Evolutionary conservation across 495 filamentous ascomycete species (phyloP).

Genomic region (Hypoxylon fuscum): DNA sequence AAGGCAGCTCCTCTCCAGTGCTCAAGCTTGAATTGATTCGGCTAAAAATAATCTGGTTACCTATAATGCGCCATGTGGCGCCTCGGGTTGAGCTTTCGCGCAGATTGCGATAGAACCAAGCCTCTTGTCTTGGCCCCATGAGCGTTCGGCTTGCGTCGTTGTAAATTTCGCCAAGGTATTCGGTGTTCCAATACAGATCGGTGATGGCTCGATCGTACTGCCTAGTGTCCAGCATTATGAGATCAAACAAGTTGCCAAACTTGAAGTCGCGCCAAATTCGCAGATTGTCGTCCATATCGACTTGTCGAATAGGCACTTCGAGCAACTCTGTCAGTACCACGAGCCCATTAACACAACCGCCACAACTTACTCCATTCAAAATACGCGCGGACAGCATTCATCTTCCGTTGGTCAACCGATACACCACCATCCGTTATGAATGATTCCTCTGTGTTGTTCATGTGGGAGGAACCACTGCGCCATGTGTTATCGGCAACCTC

Average conservation of each 20-base stretch:
- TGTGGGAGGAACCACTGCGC: conserved; percentile 58
- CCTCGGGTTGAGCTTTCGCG: conserved; percentile 59
- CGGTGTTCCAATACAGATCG: conserved; percentile 61
- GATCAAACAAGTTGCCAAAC: conserved; percentile 67
- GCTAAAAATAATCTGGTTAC: conserved; percentile 71
- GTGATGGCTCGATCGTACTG: conserved; percentile 67
- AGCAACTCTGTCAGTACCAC: background rate
- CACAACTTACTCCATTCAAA: conserved; percentile 68
- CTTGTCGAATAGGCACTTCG: conserved; percentile 56
- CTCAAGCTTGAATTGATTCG: conserved; percentile 59
- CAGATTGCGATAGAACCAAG: conserved; percentile 69
- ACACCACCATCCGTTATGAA: conserved; percentile 68
- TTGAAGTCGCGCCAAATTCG: conserved; percentile 72
- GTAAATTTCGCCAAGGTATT: conserved; percentile 63
- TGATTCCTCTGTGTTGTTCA: conserved; percentile 72
- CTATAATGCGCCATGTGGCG: conserved; percentile 69
- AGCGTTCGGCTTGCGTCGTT: conserved; percentile 66
- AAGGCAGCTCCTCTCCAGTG: conserved; percentile 56
- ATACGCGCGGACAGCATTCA: conserved; percentile 73
- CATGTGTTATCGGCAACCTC: conserved; percentile 74
- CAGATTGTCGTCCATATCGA: conserved; percentile 72
- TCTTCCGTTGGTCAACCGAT: conserved; percentile 70
- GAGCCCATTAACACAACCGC: background rate
- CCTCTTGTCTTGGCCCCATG: conserved; percentile 70
- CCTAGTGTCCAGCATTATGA: conserved; percentile 72